Base-by-base conservation (phyloP, 2,329 filamentous ascomycete genomes). In the Bipolaris sorokiniana region DNA sequence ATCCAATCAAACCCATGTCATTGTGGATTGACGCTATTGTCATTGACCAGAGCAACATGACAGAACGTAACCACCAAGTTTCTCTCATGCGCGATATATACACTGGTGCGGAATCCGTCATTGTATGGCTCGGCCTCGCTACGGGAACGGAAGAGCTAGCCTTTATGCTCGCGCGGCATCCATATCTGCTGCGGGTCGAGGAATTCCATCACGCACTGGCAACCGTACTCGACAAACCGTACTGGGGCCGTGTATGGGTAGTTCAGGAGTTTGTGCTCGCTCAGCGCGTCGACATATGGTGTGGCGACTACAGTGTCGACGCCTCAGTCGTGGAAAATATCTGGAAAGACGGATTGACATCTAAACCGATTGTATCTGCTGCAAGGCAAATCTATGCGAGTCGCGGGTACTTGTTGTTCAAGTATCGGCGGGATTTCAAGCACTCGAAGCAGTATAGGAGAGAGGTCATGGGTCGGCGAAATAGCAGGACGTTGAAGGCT, bases 1-100 rank as follows among this genome's bases (percentile, higher is more conserved):
- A 58, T n/a, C 48, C 54, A 2, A 28, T 5, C 3, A 40, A 44
- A 5, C 23, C 44, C 5, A 2, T 26, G 2, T 38, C 50, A 7
- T 16, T 65, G 2, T 65, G 63, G 63, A 61, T 65, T 6, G 63
- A 65, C 15, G 60, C 60, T 13, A 47, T 61, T 18, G 59, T 51
- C 3, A 64, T 64, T 5, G 45, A 64, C n/a, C 63, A 63, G 4
- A 50, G 15, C 18, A 48, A 63, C 31, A 45, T 58, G n/a, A 18
- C 48, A 15, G 63, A 65, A 44, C 53, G 63, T 10, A 59, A 51
- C 36, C 48, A 60, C 11, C 60, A 62, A 23, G 60, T 62, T 0
- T 53, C 54, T 3, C 42, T 58, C 4, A 62, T 62, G 60, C 60
- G 58, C 36, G 51, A 61, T 36, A 52, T 62, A 6, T 62, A 62